Evolutionary conservation across 345 rosid species (phyloP).

Genomic region (Physaria fendleri): DNA sequence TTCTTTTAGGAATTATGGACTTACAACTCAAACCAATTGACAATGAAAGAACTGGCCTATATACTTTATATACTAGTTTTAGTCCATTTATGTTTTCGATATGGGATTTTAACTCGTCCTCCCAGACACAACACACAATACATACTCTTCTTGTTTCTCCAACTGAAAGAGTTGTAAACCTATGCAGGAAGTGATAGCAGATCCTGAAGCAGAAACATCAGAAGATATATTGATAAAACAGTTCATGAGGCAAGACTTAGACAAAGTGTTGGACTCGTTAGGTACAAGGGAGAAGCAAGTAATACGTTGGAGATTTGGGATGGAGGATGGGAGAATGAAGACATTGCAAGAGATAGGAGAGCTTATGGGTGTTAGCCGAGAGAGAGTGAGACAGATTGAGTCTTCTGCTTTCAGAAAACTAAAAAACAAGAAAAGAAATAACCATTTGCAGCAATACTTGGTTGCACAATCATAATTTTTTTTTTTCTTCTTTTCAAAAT

Average conservation of each 20-base stretch:
- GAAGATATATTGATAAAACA: conserved; percentile 65
- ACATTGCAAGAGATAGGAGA: conserved; percentile 96
- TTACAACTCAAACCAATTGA: no score
- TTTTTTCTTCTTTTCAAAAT: background rate
- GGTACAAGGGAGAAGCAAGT: conserved; percentile 72
- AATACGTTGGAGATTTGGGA: conserved; percentile 79
- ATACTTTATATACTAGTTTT: no score
- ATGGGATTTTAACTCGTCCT: no score
- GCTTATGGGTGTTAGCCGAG: conserved; percentile 76
- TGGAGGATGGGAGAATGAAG: conserved; percentile 85
- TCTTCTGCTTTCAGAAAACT: conserved; percentile 72
- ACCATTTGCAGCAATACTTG: conserved; percentile 68
- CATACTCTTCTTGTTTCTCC: background rate
- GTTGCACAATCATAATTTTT: conserved; percentile 25
- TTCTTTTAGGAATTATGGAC: no score
- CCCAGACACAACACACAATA: background rate
- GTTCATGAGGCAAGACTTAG: conserved; percentile 78
- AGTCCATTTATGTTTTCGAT: no score
- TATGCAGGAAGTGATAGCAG: conserved; percentile 72
- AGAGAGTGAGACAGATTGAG: conserved; percentile 87
- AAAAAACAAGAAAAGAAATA: conserved; percentile 70
- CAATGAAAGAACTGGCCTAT: no score
- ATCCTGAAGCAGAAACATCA: conserved; percentile 69
- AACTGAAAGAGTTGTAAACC: background rate
- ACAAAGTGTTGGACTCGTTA: conserved; percentile 67